Evolutionary conservation across 768 basidiomycete genomes (phyloP).

Genomic region (Calvatia gigantea): DNA sequence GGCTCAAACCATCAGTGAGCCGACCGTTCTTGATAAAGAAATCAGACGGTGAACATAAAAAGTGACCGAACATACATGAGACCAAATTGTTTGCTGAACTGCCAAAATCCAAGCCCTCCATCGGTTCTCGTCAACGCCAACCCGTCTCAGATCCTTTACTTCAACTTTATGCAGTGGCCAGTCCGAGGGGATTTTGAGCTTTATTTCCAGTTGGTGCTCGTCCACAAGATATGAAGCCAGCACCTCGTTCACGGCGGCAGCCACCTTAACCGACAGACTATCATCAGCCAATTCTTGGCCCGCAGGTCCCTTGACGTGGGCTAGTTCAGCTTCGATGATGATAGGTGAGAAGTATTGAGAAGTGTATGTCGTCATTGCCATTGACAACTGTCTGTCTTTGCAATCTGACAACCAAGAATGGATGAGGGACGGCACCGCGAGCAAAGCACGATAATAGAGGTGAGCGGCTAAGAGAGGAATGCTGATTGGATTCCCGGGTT

Average conservation of each 20-base stretch:
- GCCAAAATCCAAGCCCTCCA: constrained; percentile 95
- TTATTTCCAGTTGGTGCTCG: constrained; percentile 90
- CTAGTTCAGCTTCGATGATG: constrained; percentile 81
- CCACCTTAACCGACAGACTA: constrained; percentile 74
- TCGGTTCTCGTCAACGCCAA: constrained; percentile 84
- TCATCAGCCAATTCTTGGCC: constrained; percentile 67
- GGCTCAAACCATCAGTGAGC: constrained; percentile 79
- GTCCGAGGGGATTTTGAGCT: constrained; percentile 79
- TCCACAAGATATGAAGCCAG: constrained; percentile 84
- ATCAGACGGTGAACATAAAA: not conserved
- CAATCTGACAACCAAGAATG: constrained; percentile 83
- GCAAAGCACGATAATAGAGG: constrained; percentile 83
- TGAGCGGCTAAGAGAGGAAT: constrained; percentile 77
- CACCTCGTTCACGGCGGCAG: constrained; percentile 63
- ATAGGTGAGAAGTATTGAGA: constrained; percentile 85
- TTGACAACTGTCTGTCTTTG: constrained; percentile 86
- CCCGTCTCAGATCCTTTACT: constrained; percentile 76
- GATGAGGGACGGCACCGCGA: constrained; percentile 81
- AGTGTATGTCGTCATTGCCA: constrained; percentile 73
- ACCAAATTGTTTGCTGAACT: constrained; percentile 87
- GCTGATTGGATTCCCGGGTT: constrained; percentile 46
- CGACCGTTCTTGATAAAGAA: constrained; percentile 67
- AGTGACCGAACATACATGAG: constrained; percentile 56
- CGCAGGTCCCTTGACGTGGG: constrained; percentile 58
- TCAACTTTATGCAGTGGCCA: constrained; percentile 90